Evolutionary conservation across 805 yeast genomes (phyloP).

Genomic region (Kazachstania viticola): DNA sequence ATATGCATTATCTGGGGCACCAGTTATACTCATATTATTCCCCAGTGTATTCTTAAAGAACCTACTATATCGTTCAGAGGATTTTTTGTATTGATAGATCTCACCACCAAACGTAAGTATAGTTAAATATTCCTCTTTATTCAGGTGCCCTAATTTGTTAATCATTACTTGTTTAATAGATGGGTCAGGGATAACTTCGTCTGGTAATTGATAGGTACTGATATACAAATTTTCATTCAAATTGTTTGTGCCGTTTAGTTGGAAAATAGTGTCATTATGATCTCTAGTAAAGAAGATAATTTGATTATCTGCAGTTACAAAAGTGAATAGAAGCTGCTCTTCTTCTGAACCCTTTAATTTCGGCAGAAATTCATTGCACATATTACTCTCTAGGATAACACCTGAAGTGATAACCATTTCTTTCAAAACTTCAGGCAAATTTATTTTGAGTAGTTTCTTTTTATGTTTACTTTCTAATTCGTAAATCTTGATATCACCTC

Average conservation of each 20-base stretch:
- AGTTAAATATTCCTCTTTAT: constrained; percentile 52
- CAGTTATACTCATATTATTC: constrained; percentile 41
- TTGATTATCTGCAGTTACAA: constrained; percentile 70
- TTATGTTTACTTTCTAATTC: constrained; percentile 31
- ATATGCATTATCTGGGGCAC: constrained; percentile 73
- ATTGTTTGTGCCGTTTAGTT: constrained; percentile 28
- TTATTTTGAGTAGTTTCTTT: constrained; percentile 27
- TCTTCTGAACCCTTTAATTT: constrained; percentile 15
- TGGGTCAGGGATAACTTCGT: constrained; percentile 51
- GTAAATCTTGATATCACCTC: constrained; percentile 58
- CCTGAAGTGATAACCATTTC: constrained; percentile 58
- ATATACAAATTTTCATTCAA: constrained; percentile 31
- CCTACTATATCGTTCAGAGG: constrained; percentile 13
- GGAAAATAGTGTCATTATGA: constrained; percentile 31
- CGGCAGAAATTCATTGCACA: constrained; percentile 32
- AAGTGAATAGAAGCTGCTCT: constrained; percentile 38
- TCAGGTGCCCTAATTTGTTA: constrained; percentile 51
- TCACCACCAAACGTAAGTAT: constrained; percentile 77
- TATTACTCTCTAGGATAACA: constrained; percentile 41
- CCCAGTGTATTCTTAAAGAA: constrained; percentile 15
- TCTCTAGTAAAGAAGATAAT: constrained; percentile 51
- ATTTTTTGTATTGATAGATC: constrained; percentile 52
- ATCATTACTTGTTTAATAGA: constrained; percentile 57
- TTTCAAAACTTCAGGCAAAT: constrained; percentile 27
- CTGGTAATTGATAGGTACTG: constrained; percentile 25